Base-by-base conservation (phyloP, 1,284 basidiomycete genomes). In the Leucoagaricus sp. region DNA sequence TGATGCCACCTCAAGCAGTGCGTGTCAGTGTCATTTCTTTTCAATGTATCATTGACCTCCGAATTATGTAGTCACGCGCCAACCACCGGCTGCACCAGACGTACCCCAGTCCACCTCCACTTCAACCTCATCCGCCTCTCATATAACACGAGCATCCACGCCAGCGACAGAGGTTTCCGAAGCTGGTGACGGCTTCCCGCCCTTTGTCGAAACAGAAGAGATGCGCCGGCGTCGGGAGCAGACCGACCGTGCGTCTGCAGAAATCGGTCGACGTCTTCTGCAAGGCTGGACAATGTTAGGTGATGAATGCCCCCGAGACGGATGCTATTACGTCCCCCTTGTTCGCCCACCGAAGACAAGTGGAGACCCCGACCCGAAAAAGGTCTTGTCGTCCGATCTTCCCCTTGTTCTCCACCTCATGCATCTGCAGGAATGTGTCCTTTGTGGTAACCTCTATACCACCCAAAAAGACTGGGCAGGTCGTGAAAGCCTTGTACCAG, bases 261-360 rank as follows among this genome's bases (percentile, higher is more conserved):
- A 89, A 65, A 90, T 94, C 34, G 91, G 89, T 38, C 85, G 81
- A 59, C 80, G 84, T 28, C 75, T 94, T 59, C 71, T 94, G 45
- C 85, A 84, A 67, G 91, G 91, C 41, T 93, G 89, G 89, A 84
- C 91, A 0, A 89, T 94, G 87, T 76, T 94, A 19, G 89, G 81
- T 40, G 90, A 93, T 49, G 90, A 92, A 72, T 94, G 92, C 65
- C 82, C 83, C 0, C 86, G 82, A 63, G 64, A 65, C 25, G 72
- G 73, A 34, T 92, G 90, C 64, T 87, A 83, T 67, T 89, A 88
- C 13, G 74, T 91, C 10, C 90, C 89, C 28, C 79, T 92, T 28
- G 86, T 90, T 53, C 76, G 87, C 49, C 87, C 86, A 42, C 87
- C 87, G n/a, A 87, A 82, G 67, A 63, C 75, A 36, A 82, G 82